These are phyloP conservation scores for Capniomyces stellatus DNA, from an alignment of 371 early-diverging fungal species.

Conservation along the genomic window DNA sequence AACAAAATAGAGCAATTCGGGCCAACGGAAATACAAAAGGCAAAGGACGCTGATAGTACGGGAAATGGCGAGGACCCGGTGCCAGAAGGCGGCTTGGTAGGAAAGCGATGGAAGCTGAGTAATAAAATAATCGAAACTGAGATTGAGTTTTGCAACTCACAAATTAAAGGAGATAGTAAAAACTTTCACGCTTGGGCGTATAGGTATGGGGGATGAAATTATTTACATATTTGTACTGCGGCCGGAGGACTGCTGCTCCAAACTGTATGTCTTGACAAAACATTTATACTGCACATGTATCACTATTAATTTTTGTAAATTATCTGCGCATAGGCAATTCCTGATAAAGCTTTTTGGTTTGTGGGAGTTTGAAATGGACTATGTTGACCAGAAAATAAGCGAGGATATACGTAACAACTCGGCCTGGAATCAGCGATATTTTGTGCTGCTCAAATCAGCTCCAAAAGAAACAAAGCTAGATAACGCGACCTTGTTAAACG, in stretches of 20 bases:
- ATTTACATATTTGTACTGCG: too few relatives aligned
- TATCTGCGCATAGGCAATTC: slow-evolving; percentile 78
- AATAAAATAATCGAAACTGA: slow-evolving; percentile 78
- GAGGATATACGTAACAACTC: slow-evolving; percentile 89
- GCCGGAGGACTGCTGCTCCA: too few relatives aligned
- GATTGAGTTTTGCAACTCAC: slow-evolving; percentile 45
- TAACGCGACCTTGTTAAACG: slow-evolving; percentile 28
- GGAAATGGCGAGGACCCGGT: slow-evolving; percentile 37
- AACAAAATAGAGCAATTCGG: slow-evolving; percentile 14
- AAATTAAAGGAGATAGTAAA: slow-evolving; percentile 72
- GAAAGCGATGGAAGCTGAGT: slow-evolving; percentile 40
- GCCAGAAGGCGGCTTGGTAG: slow-evolving; percentile 47
- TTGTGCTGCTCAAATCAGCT: slow-evolving; percentile 29
- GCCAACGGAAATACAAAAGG: background rate
- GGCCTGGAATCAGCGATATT: slow-evolving; percentile 93
- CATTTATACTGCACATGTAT: too few relatives aligned
- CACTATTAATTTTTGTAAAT: too few relatives aligned
- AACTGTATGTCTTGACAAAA: too few relatives aligned
- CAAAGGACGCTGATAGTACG: background rate
- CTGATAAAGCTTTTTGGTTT: slow-evolving; percentile 51
- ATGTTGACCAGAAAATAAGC: slow-evolving; percentile 44
- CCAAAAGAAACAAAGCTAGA: slow-evolving; percentile 9
- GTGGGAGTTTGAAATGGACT: slow-evolving; percentile 60
- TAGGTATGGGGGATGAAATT: too few relatives aligned
- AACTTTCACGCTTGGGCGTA: slow-evolving; percentile 97